phyloP scores from a whole-genome alignment of 805 yeast species.

The Candida ulmi region DNA sequence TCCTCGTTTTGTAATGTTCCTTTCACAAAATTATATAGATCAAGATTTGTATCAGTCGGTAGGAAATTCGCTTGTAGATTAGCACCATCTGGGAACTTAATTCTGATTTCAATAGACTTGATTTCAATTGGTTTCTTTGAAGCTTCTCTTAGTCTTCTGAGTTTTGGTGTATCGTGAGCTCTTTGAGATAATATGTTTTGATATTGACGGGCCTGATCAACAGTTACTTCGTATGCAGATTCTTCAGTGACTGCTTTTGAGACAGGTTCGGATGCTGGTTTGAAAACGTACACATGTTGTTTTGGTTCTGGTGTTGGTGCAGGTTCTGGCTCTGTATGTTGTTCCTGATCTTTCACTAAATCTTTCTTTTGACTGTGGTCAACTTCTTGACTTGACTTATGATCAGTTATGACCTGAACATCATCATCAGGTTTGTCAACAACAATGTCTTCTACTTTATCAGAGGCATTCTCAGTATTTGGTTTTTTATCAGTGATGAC shows the following conservation, averaged over 20 bases:
- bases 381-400: not conserved
- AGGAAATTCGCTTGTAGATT: constrained; percentile 45
- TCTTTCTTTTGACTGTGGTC: not conserved
- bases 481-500: not conserved
- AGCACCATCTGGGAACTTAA: constrained; percentile 54
- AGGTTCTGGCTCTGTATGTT: no score
- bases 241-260: constrained; percentile 26
- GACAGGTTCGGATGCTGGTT: constrained; percentile 12
- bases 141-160: constrained; percentile 30
- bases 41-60: constrained; percentile 33
- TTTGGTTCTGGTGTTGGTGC: constrained; percentile 3
- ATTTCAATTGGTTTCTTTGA: constrained; percentile 18
- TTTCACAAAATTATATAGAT: constrained; percentile 25
- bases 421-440: no score
- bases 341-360: no score
- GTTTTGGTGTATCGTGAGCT: constrained; percentile 34
- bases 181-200: constrained; percentile 41
- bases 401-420: no score
- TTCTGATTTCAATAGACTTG: constrained; percentile 34
- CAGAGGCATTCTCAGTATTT: no score
- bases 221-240: constrained; percentile 37
- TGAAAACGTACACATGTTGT: constrained; percentile 22
- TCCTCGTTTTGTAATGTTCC: constrained; percentile 25
- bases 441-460: no score
- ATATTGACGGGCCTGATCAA: constrained; percentile 48